Evolutionary conservation across 1,284 basidiomycete genomes (phyloP), one percentile per base, ranked within the genome.

Genomic region (Rhizoctonia solani): DNA sequence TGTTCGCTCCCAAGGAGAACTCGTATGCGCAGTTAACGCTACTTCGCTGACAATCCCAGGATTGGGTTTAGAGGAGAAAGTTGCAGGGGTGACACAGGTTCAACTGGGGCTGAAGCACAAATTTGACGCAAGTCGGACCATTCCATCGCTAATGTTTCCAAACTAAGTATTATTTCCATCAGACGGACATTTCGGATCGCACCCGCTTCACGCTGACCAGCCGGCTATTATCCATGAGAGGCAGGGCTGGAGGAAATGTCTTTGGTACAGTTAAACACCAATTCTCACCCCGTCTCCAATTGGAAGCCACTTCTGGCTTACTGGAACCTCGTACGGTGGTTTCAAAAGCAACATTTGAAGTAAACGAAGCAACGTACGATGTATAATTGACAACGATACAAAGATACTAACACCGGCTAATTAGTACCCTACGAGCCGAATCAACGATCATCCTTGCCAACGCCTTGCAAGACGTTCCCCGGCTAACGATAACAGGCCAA

Each of bases 241-340:
- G 74, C 13, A 69, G 72, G 5, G 77, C 79, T 8, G 75, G 74
- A 23, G 81, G 81, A 16, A 81, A 81, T 66, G 74, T 88, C 66
- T 74, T 83, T 47, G 86, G 85, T 49, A 86, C 86, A 3, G 71
- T 90, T 54, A 82, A 83, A 67, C 85, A 89, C 72, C 87, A 87
- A 69, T 83, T 84, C 74, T 85, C 83, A 23, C 85, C 85, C 13
- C 79, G 82, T 39, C 74, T 88, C 58, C 74, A 76, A 46, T 76
- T 83, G 30, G 78, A 82, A 75, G 85, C 82, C 72, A 67, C 79
- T 72, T 53, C 61, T 68, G 50, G 61, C 8, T 19, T 65, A 4
- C 61, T 65, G 9, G 41, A 32, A 27, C 61, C 61, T 25, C 61
- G 61, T n/a, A 54, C 61, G 19, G 23, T 65, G 4, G 50, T 46